Base-by-base conservation (phyloP, 140 eudicot genomes). In the Anethum foeniculum region DNA sequence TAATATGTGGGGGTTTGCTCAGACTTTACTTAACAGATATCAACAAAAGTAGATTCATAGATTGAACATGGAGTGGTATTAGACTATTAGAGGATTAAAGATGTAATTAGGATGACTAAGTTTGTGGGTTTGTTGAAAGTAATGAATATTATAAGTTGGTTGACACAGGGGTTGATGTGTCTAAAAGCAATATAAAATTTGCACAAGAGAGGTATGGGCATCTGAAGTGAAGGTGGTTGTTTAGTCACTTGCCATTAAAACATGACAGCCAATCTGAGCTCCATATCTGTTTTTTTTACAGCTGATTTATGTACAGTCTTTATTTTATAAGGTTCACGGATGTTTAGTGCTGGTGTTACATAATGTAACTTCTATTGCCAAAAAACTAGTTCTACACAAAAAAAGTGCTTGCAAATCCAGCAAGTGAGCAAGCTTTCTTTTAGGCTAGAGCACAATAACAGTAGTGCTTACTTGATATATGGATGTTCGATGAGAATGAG, bases 201-300 rank as follows among this genome's bases (percentile, higher is more conserved):
- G 51, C 18, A 11, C 73, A 49, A 62, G 52, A 62, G 23, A 74
- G 78, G 49, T 36, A 74, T 83, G 78, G 77, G 78, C 72, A 83
- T 75, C 69, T 56, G 23, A 48, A 52, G 27, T 60, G 73, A 52
- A 72, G 85, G 83, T 82, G 84, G 82, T 85, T 85, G 88, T 85
- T 85, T 85, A 85, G 83, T 85, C 88, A 85, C 85, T 82, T 73
- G 6, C 81, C 83, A 79, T 71, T 74, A 15, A 75, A 75, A 43
- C 83, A 71, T 64, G 74, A 68, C 74, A 68, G 74, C 74, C 74
- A 67, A 30, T 67, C 73, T 67, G 23, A 68, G 41, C 43, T 68
- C 74, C 74, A 68, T 68, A 14, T 28, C 74, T 68, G 11, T 30
- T 68, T 68, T 67, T 68, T 62, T 62, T 62, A 62, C 71, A 62